Evolutionary conservation across 306 rosid species (phyloP), one percentile per base, ranked within the genome.

Genomic region (Rosa chinensis): DNA sequence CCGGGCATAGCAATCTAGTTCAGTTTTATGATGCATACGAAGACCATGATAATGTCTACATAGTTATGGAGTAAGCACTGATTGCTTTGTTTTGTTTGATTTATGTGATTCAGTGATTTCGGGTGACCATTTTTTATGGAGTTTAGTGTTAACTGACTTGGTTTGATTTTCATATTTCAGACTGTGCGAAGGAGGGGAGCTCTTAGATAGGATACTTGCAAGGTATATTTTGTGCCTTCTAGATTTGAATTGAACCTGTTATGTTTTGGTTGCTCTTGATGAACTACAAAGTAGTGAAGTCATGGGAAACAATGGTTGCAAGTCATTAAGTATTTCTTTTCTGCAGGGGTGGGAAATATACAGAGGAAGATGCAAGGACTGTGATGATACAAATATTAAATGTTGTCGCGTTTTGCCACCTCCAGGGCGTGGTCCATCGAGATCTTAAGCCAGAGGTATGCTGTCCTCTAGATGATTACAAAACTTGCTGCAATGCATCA

Each of bases 141-240:
- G 50, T 62, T 50, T 56, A 39, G 59, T 16, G n/a, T 59, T 77
- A 12, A 63, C 12, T 16, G 44, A 50, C 74, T 49, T 53, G 49
- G 35, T 32, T 40, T 9, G 50, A 58, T 59, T 78, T 35, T 85
- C 28, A 40, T 67, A 43, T 74, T 35, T 81, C 83, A 94, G 98
- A 84, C 89, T 94, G 72, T 94, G 98, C 4, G 90, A 92, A 86
- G 98, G 98, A 76, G 98, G 98, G 66, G 98, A 94, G 87, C 98
- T 94, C 77, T 90, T 94, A 83, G 97, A 92, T 76, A 90, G 94
- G 86, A 94, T 94, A 84, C 89, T 94, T 59, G 88, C 92, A 16
- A 92, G 98, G 98, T 94, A 85, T 62, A 49, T 47, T 86, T 62
- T 44, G 74, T 73, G 75, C 70, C 53, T 11, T 37, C 40, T 20